Conservation (phyloP, 345 rosid genomes). For the Clausena lansium region DNA sequence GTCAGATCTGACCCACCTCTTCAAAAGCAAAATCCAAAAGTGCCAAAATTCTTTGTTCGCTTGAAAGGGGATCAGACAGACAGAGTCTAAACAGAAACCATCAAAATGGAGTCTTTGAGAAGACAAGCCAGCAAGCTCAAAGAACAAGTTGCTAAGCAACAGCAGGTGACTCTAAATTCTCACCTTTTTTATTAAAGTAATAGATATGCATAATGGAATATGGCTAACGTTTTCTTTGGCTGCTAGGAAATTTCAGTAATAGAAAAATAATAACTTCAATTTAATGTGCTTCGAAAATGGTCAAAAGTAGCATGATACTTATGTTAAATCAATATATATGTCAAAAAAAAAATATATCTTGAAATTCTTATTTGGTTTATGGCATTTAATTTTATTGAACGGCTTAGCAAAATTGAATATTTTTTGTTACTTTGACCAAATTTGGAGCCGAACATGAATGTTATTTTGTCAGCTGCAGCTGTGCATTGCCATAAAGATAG, state of each 20-base stretch:
- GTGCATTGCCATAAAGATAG: not conserved
- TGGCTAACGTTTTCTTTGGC: not conserved
- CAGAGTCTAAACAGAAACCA: not conserved
- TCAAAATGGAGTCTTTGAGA: constrained; percentile 77
- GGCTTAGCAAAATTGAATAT: not conserved
- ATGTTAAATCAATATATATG: not conserved
- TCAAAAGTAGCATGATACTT: not conserved
- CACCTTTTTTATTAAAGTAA: too few species aligned
- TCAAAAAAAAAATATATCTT: too few species aligned
- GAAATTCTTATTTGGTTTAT: too few species aligned
- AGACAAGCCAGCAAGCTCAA: constrained; percentile 91
- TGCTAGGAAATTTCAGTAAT: constrained; percentile 10
- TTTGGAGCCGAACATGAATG: not conserved
- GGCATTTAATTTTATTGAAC: not conserved
- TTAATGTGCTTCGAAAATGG: not conserved
- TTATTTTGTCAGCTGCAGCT: not conserved
- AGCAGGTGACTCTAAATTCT: constrained; percentile 40
- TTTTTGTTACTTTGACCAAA: not conserved
- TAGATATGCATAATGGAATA: not conserved
- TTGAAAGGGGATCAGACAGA: not conserved
- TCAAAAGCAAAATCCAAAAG: not conserved
- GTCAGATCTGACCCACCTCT: constrained; percentile 13
- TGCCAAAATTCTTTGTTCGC: not conserved
- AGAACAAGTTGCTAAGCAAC: constrained; percentile 97
- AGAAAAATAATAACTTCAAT: not conserved